Conservation (phyloP, 257 asterid genomes). For the Leonotis leonurus region DNA sequence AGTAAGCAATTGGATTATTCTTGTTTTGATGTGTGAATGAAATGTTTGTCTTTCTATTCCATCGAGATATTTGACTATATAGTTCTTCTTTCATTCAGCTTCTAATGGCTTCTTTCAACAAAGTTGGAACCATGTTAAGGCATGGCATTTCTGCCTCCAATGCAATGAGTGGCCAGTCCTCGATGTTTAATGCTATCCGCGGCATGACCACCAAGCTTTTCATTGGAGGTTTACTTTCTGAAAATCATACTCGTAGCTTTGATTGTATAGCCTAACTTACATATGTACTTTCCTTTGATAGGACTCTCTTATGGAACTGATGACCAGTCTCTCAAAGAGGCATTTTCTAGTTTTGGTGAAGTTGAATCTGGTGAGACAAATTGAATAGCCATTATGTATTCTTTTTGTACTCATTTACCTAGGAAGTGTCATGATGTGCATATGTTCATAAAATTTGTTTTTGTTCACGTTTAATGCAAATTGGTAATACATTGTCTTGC, state of each 20-base stretch:
- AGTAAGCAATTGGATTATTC: neutral
- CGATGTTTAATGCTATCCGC: slow-evolving; percentile 59
- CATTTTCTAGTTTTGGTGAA: slow-evolving; percentile 73
- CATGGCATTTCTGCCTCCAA: slow-evolving; percentile 34
- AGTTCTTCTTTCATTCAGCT: slow-evolving; percentile 26
- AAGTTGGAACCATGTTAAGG: slow-evolving; percentile 50
- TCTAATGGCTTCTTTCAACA: slow-evolving; percentile 61
- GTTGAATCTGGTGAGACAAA: slow-evolving; percentile 29
- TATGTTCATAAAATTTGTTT: neutral
- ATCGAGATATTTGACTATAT: neutral
- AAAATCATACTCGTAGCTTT: neutral
- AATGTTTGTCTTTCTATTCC: neutral
- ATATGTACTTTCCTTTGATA: slow-evolving; percentile 3
- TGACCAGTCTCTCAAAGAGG: slow-evolving; percentile 47
- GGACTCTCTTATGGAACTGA: slow-evolving; percentile 74
- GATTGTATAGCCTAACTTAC: neutral
- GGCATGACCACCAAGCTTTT: slow-evolving; percentile 70
- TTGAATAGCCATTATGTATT: neutral
- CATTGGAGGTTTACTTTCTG: slow-evolving; percentile 47
- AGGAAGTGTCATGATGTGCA: neutral
- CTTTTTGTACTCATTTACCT: no score
- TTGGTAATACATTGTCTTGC: neutral
- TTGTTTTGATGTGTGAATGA: neutral
- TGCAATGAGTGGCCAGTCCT: slow-evolving; percentile 38
- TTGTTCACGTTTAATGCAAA: neutral